A percentile compares a stretch with the other conserved stretches of the same genome.
Conservation (phyloP, 306 rosid genomes). For the Cajanus cajan region DNA sequence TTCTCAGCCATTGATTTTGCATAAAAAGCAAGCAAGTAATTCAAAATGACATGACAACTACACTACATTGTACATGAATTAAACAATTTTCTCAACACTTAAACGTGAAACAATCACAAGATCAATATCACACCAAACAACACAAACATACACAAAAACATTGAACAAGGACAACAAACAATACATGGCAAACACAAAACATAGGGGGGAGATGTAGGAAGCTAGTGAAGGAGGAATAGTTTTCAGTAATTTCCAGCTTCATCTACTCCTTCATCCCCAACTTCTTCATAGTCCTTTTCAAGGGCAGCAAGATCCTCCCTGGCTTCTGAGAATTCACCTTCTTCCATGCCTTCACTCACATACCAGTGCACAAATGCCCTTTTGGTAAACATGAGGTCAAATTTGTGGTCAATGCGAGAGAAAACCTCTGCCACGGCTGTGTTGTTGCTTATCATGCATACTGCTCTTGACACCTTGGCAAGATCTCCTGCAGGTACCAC, state of each 20-base stretch:
- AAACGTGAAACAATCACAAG: background rate
- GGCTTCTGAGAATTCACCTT: constrained; percentile 84
- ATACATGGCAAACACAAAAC: background rate
- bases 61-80: constrained; percentile 2
- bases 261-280: constrained; percentile 62
- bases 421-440: constrained; percentile 72
- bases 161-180: background rate
- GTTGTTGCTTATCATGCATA: constrained; percentile 80
- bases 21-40: background rate
- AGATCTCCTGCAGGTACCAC: constrained; percentile 86
- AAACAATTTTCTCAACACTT: background rate
- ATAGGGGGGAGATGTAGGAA: background rate
- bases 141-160: background rate
- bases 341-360: constrained; percentile 89
- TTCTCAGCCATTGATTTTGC: background rate
- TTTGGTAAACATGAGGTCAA: constrained; percentile 70
- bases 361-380: constrained; percentile 85
- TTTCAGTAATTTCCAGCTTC: constrained; percentile 28
- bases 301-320: constrained; percentile 84
- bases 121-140: background rate
- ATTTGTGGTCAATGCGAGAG: constrained; percentile 67
- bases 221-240: background rate
- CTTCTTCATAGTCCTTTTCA: constrained; percentile 75
- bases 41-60: background rate
- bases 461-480: constrained; percentile 65